phyloP scores from a whole-genome alignment of 148 eudicot species.

The Hydrangea macrophylla region DNA sequence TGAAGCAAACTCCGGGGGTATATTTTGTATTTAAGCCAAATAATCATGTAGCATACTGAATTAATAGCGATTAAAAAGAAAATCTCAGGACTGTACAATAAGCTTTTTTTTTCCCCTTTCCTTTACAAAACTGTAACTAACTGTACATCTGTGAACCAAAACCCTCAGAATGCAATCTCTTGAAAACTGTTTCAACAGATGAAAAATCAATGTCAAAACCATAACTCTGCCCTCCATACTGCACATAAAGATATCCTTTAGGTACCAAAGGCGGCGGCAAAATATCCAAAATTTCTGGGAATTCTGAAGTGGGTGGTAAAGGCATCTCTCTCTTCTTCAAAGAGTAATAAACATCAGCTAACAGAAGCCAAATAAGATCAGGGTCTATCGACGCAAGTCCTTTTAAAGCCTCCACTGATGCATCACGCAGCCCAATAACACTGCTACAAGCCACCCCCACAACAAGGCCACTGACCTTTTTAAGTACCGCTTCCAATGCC shows the following conservation, averaged over 20 bases:
- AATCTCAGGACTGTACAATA: too few species aligned
- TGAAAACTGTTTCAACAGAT: constrained; percentile 61
- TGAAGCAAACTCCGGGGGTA: too few species aligned
- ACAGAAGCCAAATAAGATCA: constrained; percentile 89
- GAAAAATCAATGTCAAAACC: constrained; percentile 74
- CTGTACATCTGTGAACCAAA: constrained; percentile 27
- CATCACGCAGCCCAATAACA: constrained; percentile 63
- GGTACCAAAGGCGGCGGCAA: constrained; percentile 54
- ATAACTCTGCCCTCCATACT: constrained; percentile 83
- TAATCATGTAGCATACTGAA: too few species aligned
- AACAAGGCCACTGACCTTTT: constrained; percentile 77
- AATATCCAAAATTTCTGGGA: constrained; percentile 51
- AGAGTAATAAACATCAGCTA: constrained; percentile 86
- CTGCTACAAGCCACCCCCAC: constrained; percentile 86
- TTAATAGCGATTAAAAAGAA: too few species aligned
- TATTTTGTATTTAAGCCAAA: too few species aligned
- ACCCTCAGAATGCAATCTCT: constrained; percentile 40
- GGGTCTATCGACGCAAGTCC: constrained; percentile 73
- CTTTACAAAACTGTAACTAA: constrained; percentile 1
- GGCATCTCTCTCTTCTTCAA: constrained; percentile 33
- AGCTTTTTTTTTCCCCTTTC: background rate
- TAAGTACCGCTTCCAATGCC: constrained; percentile 66
- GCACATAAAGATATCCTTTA: constrained; percentile 62
- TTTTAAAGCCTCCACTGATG: constrained; percentile 64
- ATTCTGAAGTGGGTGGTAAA: constrained; percentile 34